phyloP scores from a whole-genome alignment of 768 basidiomycete genomes.

The Cubamyces sp. region DNA sequence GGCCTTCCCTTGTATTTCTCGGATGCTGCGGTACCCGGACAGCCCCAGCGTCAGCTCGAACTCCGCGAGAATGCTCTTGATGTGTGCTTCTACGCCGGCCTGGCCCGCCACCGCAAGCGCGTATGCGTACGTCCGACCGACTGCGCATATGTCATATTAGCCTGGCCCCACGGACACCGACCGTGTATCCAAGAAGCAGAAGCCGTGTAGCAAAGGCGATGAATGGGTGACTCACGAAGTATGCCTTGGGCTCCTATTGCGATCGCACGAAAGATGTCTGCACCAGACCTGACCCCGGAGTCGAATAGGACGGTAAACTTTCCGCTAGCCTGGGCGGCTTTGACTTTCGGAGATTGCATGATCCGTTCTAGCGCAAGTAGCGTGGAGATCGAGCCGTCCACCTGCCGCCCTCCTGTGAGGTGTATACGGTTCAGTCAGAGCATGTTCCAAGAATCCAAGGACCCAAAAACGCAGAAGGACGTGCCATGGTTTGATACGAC shows the following conservation, averaged over 20 bases:
- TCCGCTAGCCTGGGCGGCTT: slow-evolving; percentile 59
- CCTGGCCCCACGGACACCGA: too few relatives aligned
- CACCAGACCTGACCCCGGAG: slow-evolving; percentile 82
- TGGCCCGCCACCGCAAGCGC: slow-evolving; percentile 73
- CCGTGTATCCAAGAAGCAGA: background rate
- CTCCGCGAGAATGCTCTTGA: slow-evolving; percentile 70
- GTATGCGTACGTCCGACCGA: slow-evolving; percentile 77
- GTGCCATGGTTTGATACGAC: slow-evolving; percentile 81
- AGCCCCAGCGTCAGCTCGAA: slow-evolving; percentile 67
- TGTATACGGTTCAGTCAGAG: background rate
- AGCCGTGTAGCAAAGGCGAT: background rate
- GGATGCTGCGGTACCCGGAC: slow-evolving; percentile 57
- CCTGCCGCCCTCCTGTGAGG: slow-evolving; percentile 63
- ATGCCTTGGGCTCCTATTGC: slow-evolving; percentile 87
- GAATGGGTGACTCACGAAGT: slow-evolving; percentile 53
- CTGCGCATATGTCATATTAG: slow-evolving; percentile 37
- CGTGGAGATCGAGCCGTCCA: slow-evolving; percentile 79
- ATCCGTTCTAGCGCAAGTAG: slow-evolving; percentile 73
- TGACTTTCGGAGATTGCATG: slow-evolving; percentile 62
- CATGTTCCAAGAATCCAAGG: background rate
- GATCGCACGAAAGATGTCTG: slow-evolving; percentile 83
- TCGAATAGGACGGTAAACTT: slow-evolving; percentile 74
- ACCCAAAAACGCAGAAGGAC: slow-evolving; percentile 5
- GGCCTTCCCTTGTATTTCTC: slow-evolving; percentile 65
- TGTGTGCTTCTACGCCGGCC: slow-evolving; percentile 74